Conservation (phyloP, 805 yeast genomes). For the Candida anglica region DNA sequence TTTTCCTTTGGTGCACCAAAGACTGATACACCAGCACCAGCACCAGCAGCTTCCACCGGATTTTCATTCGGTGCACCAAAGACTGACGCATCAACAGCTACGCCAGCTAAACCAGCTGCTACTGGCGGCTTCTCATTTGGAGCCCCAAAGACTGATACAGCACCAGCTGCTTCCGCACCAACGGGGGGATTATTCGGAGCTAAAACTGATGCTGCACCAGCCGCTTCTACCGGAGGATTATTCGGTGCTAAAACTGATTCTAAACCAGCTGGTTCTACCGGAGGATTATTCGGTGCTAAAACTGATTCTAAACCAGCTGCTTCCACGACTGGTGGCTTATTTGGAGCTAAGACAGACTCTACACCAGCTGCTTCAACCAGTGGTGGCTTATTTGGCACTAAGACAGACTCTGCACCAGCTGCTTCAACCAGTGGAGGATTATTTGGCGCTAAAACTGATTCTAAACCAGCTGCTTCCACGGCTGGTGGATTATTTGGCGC, state of each 20-base stretch:
- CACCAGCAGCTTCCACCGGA: constrained; percentile 6
- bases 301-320: constrained; percentile 5
- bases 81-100: constrained; percentile 2
- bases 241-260: constrained; percentile 11
- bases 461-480: constrained; percentile 5
- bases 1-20: background rate
- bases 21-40: constrained; percentile 5
- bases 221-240: constrained; percentile 8
- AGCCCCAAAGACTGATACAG: constrained; percentile 10
- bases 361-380: constrained; percentile 12
- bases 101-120: constrained; percentile 9
- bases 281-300: constrained; percentile 5
- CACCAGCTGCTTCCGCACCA: constrained; percentile 10
- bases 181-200: constrained; percentile 11
- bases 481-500: constrained; percentile 11
- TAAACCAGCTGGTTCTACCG: constrained; percentile 1
- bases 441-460: constrained; percentile 11
- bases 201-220: constrained; percentile 7
- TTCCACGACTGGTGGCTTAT: constrained; percentile 17
- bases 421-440: constrained; percentile 10
- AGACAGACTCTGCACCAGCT: constrained; percentile 1
- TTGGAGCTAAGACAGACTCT: constrained; percentile 18
- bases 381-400: constrained; percentile 16
- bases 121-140: constrained; percentile 15
- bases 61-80: constrained; percentile 7